Percentiles rank a stretch among this genome's conserved stretches.
phyloP scores from a whole-genome alignment of 1,284 basidiomycete genomes.

The Cryptococcus sp. region DNA sequence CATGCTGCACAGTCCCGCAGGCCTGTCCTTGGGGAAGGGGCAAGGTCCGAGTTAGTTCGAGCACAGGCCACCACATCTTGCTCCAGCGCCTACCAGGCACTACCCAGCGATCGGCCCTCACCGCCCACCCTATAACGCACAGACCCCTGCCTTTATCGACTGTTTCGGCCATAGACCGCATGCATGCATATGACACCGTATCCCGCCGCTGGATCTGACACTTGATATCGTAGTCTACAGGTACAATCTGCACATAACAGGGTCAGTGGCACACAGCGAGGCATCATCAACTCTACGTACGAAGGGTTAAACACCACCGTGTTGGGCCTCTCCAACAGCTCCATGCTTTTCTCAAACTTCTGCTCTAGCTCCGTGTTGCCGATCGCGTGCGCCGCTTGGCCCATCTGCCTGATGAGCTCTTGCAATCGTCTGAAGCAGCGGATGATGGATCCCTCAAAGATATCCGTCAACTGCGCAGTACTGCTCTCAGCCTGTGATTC shows the following conservation, averaged over 20 bases:
- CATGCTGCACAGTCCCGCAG: too few relatives aligned
- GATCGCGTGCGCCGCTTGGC: constrained; percentile 89
- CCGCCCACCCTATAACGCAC: too few relatives aligned
- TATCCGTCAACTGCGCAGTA: constrained; percentile 72
- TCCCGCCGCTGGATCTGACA: not conserved
- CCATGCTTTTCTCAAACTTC: constrained; percentile 81
- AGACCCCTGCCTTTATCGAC: too few relatives aligned
- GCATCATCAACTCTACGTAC: constrained; percentile 14
- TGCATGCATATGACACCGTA: not conserved
- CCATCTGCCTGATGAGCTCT: constrained; percentile 94
- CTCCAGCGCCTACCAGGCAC: too few relatives aligned
- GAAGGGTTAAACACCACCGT: constrained; percentile 93
- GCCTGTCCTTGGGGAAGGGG: too few relatives aligned
- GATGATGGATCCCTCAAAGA: constrained; percentile 93
- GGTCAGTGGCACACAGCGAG: not conserved
- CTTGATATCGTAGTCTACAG: constrained; percentile 13
- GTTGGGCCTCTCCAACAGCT: constrained; percentile 85
- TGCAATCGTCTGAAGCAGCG: constrained; percentile 90
- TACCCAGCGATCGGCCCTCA: too few relatives aligned
- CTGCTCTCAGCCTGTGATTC: constrained; percentile 3
- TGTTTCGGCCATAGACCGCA: not conserved
- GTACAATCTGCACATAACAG: constrained; percentile 22
- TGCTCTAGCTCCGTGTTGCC: constrained; percentile 89
- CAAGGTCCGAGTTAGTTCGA: too few relatives aligned
- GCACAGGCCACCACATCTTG: too few relatives aligned